These are phyloP conservation scores for Wakefieldia striispora DNA, from an alignment of 768 basidiomycete genomes.

Conservation along the genomic window DNA sequence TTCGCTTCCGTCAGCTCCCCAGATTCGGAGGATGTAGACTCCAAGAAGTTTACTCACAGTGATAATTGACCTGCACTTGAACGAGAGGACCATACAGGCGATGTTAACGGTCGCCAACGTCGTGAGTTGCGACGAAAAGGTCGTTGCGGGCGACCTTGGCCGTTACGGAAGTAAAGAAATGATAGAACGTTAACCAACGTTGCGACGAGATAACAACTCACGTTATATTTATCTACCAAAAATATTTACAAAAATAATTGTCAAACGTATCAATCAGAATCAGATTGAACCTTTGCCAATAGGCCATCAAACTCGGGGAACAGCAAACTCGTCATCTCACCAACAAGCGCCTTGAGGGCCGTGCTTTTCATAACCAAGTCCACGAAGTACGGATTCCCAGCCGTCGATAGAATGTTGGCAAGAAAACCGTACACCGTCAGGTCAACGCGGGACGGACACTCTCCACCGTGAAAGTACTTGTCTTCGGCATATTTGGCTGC, in stretches of 20 bases:
- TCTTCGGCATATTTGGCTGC: slow-evolving; percentile 25
- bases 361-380: slow-evolving; percentile 20
- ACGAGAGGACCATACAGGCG: slow-evolving; percentile 3
- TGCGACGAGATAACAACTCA: slow-evolving; percentile 11
- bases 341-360: slow-evolving; percentile 18
- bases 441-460: slow-evolving; percentile 29
- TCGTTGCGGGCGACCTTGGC: background rate
- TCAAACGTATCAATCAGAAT: too few species aligned
- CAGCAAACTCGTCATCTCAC: slow-evolving; percentile 22
- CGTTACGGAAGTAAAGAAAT: background rate
- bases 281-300: slow-evolving; percentile 7
- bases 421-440: slow-evolving; percentile 31
- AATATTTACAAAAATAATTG: background rate
- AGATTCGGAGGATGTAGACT: background rate
- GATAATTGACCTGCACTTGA: background rate
- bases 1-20: slow-evolving; percentile 22
- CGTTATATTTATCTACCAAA: background rate
- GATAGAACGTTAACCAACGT: slow-evolving; percentile 1
- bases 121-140: slow-evolving; percentile 2
- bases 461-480: slow-evolving; percentile 27
- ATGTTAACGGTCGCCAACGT: slow-evolving; percentile 4
- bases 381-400: slow-evolving; percentile 28
- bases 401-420: slow-evolving; percentile 25
- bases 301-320: slow-evolving; percentile 29
- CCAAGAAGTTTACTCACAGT: slow-evolving; percentile 11